These are phyloP conservation scores for Ceratocystis lukuohia DNA, from an alignment of 2,329 filamentous ascomycete genomes.

Conservation along the genomic window DNA sequence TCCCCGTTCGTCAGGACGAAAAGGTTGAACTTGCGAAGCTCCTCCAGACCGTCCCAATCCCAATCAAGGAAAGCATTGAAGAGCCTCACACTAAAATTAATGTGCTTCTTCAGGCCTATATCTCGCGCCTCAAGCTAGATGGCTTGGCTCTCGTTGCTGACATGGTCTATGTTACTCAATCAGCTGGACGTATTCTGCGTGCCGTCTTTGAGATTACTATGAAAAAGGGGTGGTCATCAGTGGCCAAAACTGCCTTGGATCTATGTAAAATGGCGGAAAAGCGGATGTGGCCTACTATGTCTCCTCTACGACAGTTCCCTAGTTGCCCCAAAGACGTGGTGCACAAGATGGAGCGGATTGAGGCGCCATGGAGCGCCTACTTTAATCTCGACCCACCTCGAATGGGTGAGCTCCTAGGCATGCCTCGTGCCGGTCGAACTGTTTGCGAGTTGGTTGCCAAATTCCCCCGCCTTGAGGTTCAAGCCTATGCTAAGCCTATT, in stretches of 20 bases:
- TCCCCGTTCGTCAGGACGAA: slow-evolving; percentile 92
- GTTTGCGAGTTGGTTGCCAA: slow-evolving; percentile 82
- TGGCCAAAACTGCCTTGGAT: slow-evolving; percentile 82
- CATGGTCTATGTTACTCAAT: slow-evolving; percentile 97
- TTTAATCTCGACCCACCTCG: slow-evolving; percentile 92
- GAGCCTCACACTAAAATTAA: slow-evolving; percentile 98
- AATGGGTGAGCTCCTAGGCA: slow-evolving; percentile 85
- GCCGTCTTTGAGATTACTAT: slow-evolving; percentile 96
- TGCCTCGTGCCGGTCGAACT: slow-evolving; percentile 73
- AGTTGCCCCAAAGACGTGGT: slow-evolving; percentile 72
- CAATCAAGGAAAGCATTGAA: slow-evolving; percentile 94
- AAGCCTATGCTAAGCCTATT: slow-evolving; percentile 87
- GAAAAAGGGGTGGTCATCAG: slow-evolving; percentile 89
- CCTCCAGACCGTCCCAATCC: slow-evolving; percentile 77
- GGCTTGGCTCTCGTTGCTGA: slow-evolving; percentile 95
- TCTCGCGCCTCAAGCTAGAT: slow-evolving; percentile 85
- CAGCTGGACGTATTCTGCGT: slow-evolving; percentile 85
- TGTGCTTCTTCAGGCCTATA: slow-evolving; percentile 89
- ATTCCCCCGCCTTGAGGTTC: slow-evolving; percentile 83
- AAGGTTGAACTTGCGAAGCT: slow-evolving; percentile 92
- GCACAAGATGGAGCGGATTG: slow-evolving; percentile 85
- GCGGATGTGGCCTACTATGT: slow-evolving; percentile 99
- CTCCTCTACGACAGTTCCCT: slow-evolving; percentile 81
- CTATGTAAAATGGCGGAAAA: slow-evolving; percentile 99
- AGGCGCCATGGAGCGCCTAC: slow-evolving; percentile 85